Base-by-base conservation (phyloP, 2,329 filamentous ascomycete genomes). In the Plenodomus lindquistii region DNA sequence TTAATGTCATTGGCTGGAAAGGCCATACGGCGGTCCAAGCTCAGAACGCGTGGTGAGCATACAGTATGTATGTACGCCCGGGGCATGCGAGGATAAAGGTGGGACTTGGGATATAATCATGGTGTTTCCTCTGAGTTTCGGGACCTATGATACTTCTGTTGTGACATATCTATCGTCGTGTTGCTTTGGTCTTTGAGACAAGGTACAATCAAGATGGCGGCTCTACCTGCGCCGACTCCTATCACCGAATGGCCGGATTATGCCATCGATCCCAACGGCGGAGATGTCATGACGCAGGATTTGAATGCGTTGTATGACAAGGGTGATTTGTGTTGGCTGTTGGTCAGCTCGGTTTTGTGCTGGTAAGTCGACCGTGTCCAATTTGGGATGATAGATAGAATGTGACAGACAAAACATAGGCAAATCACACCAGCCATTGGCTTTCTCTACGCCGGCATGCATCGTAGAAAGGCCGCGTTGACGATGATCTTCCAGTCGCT, bases 401-500 rank as follows among this genome's bases (percentile, higher is more conserved):
- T n/a, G n/a, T n/a, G n/a, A n/a, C n/a, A n/a, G n/a, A n/a, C n/a
- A n/a, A n/a, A n/a, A n/a, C n/a, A n/a, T 37, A 69, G 65, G 65
- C 65, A 67, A 46, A 69, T 69, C 29, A 69, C 65, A 6, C 66
- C 66, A 13, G 65, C 65, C 2, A 69, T 70, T 41, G 67, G 67
- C 21, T 70, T 70, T 21, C 56, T 70, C 5, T 70, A 70, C 40
- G 66, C 67, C 2, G 67, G 66, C 7, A 70, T 70, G 67, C 66
- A 69, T 37, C 49, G 65, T 37, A 44, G 58, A 19, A 69, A 69
- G 31, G 57, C 63, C 15, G 66, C 66, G 1, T 42, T 79, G 50
- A 78, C 77, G 0, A 78, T 79, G 72, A 67, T 79, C 8, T 68
- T 79, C 20, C 76, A 79, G 54, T 78, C 75, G 0, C 70, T 79